Evolutionary conservation across 176 grass and related monocot genomes (phyloP).

Genomic region (Pontederia paniculata): DNA sequence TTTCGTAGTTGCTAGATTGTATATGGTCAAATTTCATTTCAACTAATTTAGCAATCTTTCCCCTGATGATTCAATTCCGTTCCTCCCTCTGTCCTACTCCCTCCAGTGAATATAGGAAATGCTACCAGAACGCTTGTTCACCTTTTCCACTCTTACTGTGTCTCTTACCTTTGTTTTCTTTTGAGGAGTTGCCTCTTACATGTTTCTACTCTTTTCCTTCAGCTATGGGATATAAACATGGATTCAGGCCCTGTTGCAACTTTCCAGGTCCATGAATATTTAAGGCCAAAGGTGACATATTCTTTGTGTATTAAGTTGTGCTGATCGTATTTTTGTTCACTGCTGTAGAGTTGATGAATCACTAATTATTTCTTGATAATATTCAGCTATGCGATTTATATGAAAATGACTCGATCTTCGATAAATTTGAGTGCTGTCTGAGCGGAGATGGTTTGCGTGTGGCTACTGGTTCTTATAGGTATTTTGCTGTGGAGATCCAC

Average conservation of each 20-base stretch:
- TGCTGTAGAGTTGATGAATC: conserved; percentile 8
- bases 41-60: too few relatives aligned
- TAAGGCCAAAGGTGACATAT: conserved; percentile 70
- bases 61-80: too few relatives aligned
- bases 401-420: conserved; percentile 83
- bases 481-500: conserved; percentile 20
- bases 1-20: too few relatives aligned
- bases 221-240: conserved; percentile 95
- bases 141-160: too few relatives aligned
- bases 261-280: conserved; percentile 86
- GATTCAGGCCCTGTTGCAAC: conserved; percentile 76
- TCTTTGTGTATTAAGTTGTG: conserved; percentile 12
- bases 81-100: too few relatives aligned
- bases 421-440: conserved; percentile 85
- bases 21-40: too few relatives aligned
- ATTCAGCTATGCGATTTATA: conserved; percentile 79
- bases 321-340: not conserved
- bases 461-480: conserved; percentile 89
- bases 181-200: not conserved
- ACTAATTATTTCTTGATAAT: conserved; percentile 16
- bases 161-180: not conserved
- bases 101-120: too few relatives aligned
- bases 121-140: too few relatives aligned
- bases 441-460: conserved; percentile 58
- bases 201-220: not conserved